A percentile compares a stretch with the other conserved stretches of the same genome.
Evolutionary conservation across 106 monocot genomes (phyloP).

Genomic region (Dactylorhiza incarnata): DNA sequence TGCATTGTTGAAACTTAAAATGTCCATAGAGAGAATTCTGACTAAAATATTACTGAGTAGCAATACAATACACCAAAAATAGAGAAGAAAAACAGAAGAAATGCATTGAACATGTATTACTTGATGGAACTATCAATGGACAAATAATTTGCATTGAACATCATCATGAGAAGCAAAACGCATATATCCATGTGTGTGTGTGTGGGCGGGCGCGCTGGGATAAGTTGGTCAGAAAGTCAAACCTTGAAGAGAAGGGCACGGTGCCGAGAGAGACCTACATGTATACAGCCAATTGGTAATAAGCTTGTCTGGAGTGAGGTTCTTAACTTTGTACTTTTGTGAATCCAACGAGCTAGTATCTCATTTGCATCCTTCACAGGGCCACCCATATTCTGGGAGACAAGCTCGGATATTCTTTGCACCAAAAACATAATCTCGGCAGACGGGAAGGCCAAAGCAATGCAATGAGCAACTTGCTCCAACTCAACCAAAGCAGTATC

Average conservation of each 20-base stretch:
- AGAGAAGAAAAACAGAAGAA: too few species aligned
- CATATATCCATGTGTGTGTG: too few species aligned
- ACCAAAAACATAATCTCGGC: constrained; percentile 49
- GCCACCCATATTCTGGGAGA: constrained; percentile 89
- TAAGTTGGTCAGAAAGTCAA: neutral
- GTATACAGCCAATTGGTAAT: constrained; percentile 78
- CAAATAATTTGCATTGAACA: neutral
- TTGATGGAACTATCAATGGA: neutral
- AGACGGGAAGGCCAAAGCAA: constrained; percentile 46
- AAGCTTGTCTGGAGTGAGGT: constrained; percentile 76
- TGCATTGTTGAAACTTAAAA: too few species aligned
- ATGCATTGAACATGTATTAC: neutral
- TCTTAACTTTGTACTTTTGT: constrained; percentile 63
- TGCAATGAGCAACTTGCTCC: constrained; percentile 88
- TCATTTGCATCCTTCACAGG: constrained; percentile 81
- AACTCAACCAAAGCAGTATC: constrained; percentile 67
- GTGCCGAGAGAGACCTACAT: constrained; percentile 78
- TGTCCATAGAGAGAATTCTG: too few species aligned
- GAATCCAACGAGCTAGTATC: constrained; percentile 80
- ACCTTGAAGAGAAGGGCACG: constrained; percentile 99
- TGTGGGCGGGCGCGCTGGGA: neutral
- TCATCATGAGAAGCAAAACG: neutral
- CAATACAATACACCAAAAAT: too few species aligned
- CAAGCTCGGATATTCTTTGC: constrained; percentile 84
- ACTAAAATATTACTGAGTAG: too few species aligned